A percentile compares a stretch with the other conserved stretches of the same genome.
These are phyloP conservation scores for Cymbopogon flexuosus DNA, from an alignment of 202 grass and related monocot species.

Conservation along the genomic window DNA sequence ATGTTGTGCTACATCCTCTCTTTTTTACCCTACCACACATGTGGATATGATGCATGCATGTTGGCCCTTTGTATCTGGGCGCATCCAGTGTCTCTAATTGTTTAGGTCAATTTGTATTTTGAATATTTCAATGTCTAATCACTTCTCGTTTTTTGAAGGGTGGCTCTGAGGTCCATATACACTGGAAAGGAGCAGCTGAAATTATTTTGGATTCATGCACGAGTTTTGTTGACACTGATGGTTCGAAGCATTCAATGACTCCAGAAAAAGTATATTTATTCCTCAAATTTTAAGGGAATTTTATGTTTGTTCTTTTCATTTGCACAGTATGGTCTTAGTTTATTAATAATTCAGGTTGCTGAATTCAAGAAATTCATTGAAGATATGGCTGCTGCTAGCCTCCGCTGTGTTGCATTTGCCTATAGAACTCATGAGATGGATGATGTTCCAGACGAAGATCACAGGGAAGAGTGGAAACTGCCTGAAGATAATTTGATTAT, in stretches of 20 bases:
- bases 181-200: conserved; percentile 99
- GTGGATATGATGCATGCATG: not conserved
- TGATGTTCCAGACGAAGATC: conserved; percentile 73
- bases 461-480: conserved; percentile 64
- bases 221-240: conserved; percentile 60
- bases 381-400: conserved; percentile 75
- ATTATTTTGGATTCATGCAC: conserved; percentile 84
- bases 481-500: conserved; percentile 76
- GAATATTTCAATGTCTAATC: conserved; percentile 21
- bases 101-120: conserved; percentile 8
- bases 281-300: conserved; percentile 18
- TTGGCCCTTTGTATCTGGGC: not conserved
- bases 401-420: conserved; percentile 86
- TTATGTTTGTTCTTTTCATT: conserved; percentile 8
- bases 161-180: conserved; percentile 69
- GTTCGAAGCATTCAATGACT: conserved; percentile 54
- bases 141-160: conserved; percentile 34
- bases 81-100: not conserved
- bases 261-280: conserved; percentile 51
- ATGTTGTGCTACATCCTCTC: not conserved
- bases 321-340: not conserved
- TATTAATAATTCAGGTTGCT: conserved; percentile 41
- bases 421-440: conserved; percentile 55
- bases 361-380: conserved; percentile 79
- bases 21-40: not conserved